Evolutionary conservation across 345 rosid species (phyloP).

Genomic region (Salix dunnii): DNA sequence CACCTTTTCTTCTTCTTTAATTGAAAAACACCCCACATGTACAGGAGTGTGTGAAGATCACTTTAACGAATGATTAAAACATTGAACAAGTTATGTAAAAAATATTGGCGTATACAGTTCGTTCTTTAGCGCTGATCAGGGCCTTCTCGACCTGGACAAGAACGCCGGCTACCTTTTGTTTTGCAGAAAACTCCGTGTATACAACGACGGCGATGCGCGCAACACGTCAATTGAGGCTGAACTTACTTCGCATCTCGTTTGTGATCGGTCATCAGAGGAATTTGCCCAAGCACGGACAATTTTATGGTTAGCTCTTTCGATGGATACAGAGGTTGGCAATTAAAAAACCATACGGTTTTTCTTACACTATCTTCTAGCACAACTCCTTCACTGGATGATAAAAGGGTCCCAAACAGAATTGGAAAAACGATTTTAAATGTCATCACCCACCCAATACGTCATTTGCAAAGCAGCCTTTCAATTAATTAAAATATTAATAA

Average conservation of each 20-base stretch:
- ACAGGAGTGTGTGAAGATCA: neutral
- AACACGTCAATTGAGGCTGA: neutral
- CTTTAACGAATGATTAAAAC: neutral
- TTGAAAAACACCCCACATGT: too few relatives aligned
- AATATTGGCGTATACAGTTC: too few relatives aligned
- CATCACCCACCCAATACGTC: neutral
- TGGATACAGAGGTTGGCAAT: neutral
- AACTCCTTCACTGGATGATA: neutral
- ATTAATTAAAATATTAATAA: neutral
- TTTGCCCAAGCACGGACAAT: neutral
- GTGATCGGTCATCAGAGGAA: neutral
- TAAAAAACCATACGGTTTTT: neutral
- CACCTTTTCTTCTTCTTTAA: too few relatives aligned
- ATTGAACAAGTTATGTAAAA: too few relatives aligned
- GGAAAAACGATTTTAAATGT: neutral
- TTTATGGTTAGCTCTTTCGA: neutral
- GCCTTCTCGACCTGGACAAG: too few relatives aligned
- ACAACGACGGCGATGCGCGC: too few relatives aligned
- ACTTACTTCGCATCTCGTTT: neutral
- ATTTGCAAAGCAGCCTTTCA: neutral
- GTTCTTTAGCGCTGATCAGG: too few relatives aligned
- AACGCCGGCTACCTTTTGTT: too few relatives aligned
- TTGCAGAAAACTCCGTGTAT: too few relatives aligned
- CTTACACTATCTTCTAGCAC: neutral
- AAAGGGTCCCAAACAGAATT: neutral